phyloP scores from a whole-genome alignment of 352 stramenopile species.

The Globisporangium paroecandrum region DNA sequence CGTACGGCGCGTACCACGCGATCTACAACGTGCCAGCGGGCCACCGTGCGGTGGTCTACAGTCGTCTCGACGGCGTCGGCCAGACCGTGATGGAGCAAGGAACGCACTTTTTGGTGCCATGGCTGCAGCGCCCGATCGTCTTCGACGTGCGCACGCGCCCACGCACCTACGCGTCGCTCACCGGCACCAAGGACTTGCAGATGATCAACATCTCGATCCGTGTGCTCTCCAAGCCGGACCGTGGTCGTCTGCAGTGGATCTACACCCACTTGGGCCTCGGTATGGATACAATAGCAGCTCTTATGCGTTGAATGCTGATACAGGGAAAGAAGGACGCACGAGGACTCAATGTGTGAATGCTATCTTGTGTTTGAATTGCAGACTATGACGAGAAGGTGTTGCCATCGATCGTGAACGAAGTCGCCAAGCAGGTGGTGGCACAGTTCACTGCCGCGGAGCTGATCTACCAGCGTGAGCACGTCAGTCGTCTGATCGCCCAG shows the following conservation, averaged over 20 bases:
- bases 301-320: neutral
- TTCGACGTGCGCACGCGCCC: constrained; percentile 93
- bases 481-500: constrained; percentile 93
- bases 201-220: constrained; percentile 99
- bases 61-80: constrained; percentile 82
- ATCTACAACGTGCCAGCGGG: constrained; percentile 88
- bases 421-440: constrained; percentile 98
- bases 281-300: constrained; percentile 22
- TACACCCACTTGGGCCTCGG: constrained; percentile 94
- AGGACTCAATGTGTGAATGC: neutral
- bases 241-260: constrained; percentile 93
- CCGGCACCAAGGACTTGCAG: constrained; percentile 97
- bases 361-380: constrained; percentile 18
- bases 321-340: neutral
- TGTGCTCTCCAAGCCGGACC: constrained; percentile 97
- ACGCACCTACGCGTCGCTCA: constrained; percentile 91
- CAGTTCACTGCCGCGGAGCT: constrained; percentile 99
- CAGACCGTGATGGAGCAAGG: constrained; percentile 87
- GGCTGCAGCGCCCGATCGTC: constrained; percentile 95
- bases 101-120: constrained; percentile 97
- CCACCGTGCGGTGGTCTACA: constrained; percentile 89
- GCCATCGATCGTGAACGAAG: constrained; percentile 99
- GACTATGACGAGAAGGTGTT: constrained; percentile 99
- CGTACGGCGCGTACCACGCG: constrained; percentile 78
- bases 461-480: constrained; percentile 98